phyloP scores from a whole-genome alignment of 2,329 filamentous ascomycete species.

The Capronia americana region DNA sequence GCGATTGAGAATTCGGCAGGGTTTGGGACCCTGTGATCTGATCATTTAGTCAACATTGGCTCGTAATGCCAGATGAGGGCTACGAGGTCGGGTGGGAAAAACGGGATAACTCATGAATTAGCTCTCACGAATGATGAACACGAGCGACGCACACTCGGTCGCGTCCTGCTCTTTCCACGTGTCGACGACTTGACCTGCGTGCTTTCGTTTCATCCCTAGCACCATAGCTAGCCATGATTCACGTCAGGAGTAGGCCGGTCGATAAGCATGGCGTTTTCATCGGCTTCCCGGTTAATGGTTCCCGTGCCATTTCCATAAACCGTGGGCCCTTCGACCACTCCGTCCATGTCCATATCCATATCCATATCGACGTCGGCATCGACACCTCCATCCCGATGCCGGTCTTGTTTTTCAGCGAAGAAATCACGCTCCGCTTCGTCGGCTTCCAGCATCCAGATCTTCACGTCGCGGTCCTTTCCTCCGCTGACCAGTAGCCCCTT shows the following conservation, averaged over 20 bases:
- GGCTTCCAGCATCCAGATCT: constrained; percentile 35
- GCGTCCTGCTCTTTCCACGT: neutral
- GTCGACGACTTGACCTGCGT: neutral
- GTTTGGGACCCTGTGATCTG: constrained; percentile 74
- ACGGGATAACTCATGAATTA: neutral
- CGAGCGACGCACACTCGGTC: neutral
- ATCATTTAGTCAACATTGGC: neutral
- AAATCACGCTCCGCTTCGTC: constrained; percentile 20
- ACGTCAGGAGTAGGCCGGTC: neutral
- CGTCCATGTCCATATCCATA: constrained; percentile 28
- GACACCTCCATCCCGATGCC: constrained; percentile 1
- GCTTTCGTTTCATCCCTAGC: neutral
- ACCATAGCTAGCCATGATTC: neutral
- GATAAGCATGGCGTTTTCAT: constrained; percentile 6
- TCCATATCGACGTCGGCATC: constrained; percentile 23
- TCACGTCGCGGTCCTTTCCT: constrained; percentile 37
- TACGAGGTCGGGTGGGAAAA: neutral
- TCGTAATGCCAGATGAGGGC: neutral
- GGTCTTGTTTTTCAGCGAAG: neutral
- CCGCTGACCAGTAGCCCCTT: constrained; percentile 38
- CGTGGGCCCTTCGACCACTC: constrained; percentile 10
- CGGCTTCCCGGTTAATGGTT: neutral
- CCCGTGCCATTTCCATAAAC: neutral
- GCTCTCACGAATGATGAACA: neutral
- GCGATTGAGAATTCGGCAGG: constrained; percentile 87